phyloP scores from a whole-genome alignment of 441 rosid species.

The Monsonia emarginata region DNA sequence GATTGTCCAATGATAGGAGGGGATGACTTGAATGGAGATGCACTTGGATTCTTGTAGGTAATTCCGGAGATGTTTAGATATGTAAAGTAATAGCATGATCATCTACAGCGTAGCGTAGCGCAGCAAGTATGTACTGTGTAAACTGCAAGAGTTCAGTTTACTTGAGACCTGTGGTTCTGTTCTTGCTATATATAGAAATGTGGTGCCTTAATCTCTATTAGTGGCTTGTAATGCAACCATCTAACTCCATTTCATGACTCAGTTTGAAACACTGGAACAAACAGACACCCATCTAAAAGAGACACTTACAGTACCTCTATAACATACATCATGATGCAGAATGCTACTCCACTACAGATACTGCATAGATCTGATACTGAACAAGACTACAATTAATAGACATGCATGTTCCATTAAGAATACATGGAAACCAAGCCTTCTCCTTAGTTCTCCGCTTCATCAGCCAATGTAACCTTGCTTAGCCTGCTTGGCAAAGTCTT shows the following conservation, averaged over 20 bases:
- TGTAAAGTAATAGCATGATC: background rate
- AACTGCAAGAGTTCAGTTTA: background rate
- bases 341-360: background rate
- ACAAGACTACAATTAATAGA: background rate
- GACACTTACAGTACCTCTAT: background rate
- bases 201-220: no score
- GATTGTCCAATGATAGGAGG: constrained; percentile 40
- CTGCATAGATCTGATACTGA: background rate
- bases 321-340: background rate
- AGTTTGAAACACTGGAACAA: no score
- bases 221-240: background rate
- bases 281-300: no score
- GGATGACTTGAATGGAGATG: constrained; percentile 30
- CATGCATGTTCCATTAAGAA: no score
- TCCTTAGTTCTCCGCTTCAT: constrained; percentile 20
- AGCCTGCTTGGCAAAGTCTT: constrained; percentile 40
- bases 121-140: background rate
- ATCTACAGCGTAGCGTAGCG: no score
- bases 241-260: no score
- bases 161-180: background rate
- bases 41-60: constrained; percentile 35
- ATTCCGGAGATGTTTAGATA: background rate
- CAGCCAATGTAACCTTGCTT: constrained; percentile 42
- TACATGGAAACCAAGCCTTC: background rate
- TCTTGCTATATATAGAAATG: background rate